These are phyloP conservation scores for Fusarium sp. DNA, from an alignment of 2,329 filamentous ascomycete genomes.

Conservation along the genomic window DNA sequence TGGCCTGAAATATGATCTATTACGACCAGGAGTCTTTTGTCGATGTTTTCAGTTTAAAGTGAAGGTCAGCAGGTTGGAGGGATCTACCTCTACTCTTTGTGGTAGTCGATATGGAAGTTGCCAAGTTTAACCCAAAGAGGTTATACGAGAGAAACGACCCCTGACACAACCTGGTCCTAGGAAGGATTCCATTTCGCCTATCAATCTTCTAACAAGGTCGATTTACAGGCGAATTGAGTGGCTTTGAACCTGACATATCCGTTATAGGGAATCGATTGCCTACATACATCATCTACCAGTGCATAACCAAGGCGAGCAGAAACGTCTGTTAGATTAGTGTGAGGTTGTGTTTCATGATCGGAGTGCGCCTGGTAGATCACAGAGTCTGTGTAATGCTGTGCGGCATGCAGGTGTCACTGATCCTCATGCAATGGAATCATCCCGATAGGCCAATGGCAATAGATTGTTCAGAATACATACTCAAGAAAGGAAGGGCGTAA, in stretches of 20 bases:
- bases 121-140: background rate
- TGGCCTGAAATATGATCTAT: slow-evolving; percentile 3
- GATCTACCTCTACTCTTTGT: background rate
- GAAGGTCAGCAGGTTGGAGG: background rate
- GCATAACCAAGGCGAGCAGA: background rate
- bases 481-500: background rate
- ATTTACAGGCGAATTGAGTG: background rate
- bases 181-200: background rate
- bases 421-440: slow-evolving; percentile 10
- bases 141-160: background rate
- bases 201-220: background rate
- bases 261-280: background rate
- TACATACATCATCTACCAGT: background rate
- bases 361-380: slow-evolving; percentile 9
- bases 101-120: background rate
- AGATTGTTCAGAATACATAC: background rate
- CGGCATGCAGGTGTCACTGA: background rate
- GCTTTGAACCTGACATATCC: background rate
- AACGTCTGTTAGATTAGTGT: background rate
- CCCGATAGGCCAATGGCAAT: slow-evolving; percentile 11
- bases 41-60: background rate
- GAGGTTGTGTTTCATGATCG: slow-evolving; percentile 15
- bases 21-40: background rate
- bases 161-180: background rate
- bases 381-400: slow-evolving; percentile 6